Evolutionary conservation across 331 rosid species (phyloP).

Genomic region (Quercus tomentella): DNA sequence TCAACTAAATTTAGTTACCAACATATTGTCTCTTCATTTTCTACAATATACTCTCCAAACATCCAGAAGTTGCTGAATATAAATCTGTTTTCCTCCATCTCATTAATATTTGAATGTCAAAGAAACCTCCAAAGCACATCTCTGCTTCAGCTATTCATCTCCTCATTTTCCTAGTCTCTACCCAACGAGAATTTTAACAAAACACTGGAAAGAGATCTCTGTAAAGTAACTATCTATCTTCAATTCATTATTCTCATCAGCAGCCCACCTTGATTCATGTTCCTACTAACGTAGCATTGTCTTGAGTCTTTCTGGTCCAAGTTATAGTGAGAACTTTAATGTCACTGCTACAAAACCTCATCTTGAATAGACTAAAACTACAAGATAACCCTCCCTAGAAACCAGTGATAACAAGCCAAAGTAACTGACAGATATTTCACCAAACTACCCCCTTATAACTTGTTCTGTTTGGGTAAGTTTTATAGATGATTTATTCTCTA

Average conservation of each 20-base stretch:
- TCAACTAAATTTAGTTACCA: background rate
- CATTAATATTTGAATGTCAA: background rate
- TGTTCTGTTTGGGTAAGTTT: background rate
- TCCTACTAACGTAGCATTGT: background rate
- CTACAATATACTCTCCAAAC: background rate
- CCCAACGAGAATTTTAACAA: background rate
- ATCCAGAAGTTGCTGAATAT: background rate
- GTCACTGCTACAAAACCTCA: background rate
- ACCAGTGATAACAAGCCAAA: background rate
- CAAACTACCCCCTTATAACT: background rate
- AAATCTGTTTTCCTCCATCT: background rate
- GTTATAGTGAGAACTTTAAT: background rate
- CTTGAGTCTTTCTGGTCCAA: background rate
- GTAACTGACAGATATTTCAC: background rate
- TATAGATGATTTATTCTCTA: background rate
- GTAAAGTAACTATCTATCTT: background rate
- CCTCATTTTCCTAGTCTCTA: background rate
- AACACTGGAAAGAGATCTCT: background rate
- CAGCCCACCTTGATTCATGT: background rate
- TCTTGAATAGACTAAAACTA: background rate
- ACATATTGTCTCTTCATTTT: background rate
- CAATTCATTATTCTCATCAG: background rate
- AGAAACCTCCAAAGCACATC: background rate
- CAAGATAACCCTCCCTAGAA: background rate
- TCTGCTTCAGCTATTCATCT: background rate